These are phyloP conservation scores for Chaetomium globosum DNA, from an alignment of 2,329 filamentous ascomycete genomes.

Conservation along the genomic window DNA sequence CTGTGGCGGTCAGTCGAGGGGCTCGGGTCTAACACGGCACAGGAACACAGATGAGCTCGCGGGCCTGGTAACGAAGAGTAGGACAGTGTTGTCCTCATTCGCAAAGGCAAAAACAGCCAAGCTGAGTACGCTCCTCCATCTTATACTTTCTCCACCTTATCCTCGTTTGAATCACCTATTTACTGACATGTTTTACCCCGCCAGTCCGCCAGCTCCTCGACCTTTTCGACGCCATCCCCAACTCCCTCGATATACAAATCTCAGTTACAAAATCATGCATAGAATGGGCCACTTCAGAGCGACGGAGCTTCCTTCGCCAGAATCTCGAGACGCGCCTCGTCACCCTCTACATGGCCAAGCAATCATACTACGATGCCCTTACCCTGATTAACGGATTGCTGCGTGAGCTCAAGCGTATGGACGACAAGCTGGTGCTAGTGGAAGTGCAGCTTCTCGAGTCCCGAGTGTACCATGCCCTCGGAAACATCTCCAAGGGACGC, in stretches of 20 bases:
- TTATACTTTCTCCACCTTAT: constrained; percentile 4
- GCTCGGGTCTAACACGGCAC: constrained; percentile 27
- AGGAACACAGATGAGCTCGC: constrained; percentile 84
- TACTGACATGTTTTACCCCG: constrained; percentile 16
- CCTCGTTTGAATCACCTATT: not conserved
- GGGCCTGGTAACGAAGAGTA: constrained; percentile 84
- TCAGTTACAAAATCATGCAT: constrained; percentile 97
- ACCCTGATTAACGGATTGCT: constrained; percentile 95
- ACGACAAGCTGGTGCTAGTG: constrained; percentile 97
- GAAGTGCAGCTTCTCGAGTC: constrained; percentile 98
- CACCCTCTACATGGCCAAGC: constrained; percentile 92
- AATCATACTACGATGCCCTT: constrained; percentile 95
- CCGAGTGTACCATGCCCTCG: constrained; percentile 93
- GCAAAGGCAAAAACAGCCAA: constrained; percentile 99
- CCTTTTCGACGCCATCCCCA: constrained; percentile 89
- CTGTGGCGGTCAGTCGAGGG: not conserved
- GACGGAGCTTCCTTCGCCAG: constrained; percentile 93
- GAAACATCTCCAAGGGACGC: constrained; percentile 93
- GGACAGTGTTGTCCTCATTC: constrained; percentile 90
- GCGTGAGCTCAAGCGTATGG: constrained; percentile 93
- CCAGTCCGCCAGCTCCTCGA: constrained; percentile 94
- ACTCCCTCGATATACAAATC: constrained; percentile 93
- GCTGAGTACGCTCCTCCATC: constrained; percentile 67
- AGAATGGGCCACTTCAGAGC: constrained; percentile 96
- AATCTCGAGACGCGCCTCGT: constrained; percentile 97